A percentile compares a stretch with the other conserved stretches of the same genome.
These are phyloP conservation scores for Naematelia aurantialba DNA, from an alignment of 768 basidiomycete genomes.

Conservation along the genomic window DNA sequence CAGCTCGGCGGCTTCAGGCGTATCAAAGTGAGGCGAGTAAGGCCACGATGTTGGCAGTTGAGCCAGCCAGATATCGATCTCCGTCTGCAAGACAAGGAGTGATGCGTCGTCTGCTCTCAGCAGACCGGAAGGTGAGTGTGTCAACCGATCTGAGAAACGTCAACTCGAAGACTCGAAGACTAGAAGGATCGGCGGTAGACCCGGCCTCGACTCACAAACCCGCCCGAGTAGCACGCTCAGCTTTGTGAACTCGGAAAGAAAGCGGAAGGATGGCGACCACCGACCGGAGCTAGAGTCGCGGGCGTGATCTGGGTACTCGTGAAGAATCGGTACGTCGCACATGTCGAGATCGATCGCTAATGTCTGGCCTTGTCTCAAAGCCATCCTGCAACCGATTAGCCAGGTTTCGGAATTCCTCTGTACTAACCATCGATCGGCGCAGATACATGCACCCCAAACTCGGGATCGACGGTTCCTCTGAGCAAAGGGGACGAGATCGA, in stretches of 20 bases:
- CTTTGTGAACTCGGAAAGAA: constrained; percentile 15
- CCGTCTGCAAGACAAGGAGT: constrained; percentile 14
- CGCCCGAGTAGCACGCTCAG: constrained; percentile 18
- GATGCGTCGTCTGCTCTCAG: constrained; percentile 18
- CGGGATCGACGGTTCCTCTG: constrained; percentile 21
- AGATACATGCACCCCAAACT: constrained; percentile 25
- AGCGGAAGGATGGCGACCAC: constrained; percentile 21
- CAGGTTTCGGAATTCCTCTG: no score
- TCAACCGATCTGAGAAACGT: constrained; percentile 1
- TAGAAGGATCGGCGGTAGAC: neutral
- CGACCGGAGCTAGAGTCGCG: neutral
- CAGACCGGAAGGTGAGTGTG: constrained; percentile 8
- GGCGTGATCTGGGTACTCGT: constrained; percentile 17
- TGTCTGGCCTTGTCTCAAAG: constrained; percentile 13
- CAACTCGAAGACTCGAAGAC: neutral
- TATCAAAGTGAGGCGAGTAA: constrained; percentile 11
- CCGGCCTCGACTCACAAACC: constrained; percentile 10
- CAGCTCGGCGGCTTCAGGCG: constrained; percentile 14
- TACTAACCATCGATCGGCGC: constrained; percentile 23
- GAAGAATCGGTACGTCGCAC: constrained; percentile 16
- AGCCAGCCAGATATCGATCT: constrained; percentile 19
- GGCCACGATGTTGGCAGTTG: constrained; percentile 20
- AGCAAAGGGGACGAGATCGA: constrained; percentile 12
- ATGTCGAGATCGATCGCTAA: constrained; percentile 18
- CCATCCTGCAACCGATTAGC: constrained; percentile 8